Conservation (phyloP, 2,329 filamentous ascomycete species). For the Neonectria faginata region DNA sequence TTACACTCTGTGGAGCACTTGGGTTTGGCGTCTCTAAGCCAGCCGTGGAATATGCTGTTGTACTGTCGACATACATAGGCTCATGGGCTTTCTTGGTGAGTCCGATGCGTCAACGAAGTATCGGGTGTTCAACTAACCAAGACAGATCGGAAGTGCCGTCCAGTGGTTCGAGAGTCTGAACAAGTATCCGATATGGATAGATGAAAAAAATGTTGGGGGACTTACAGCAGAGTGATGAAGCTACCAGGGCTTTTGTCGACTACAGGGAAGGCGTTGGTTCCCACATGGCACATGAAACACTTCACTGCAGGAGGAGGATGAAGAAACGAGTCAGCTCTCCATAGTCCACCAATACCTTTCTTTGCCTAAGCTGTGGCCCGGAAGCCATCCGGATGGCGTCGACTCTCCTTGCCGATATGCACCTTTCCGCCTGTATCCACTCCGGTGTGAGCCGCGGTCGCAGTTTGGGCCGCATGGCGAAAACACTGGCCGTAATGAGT, state of each 20-base stretch:
- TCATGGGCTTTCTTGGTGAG: slow-evolving; percentile 60
- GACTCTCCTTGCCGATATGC: slow-evolving; percentile 5
- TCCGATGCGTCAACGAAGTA: slow-evolving; percentile 5
- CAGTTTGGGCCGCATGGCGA: slow-evolving; percentile 19
- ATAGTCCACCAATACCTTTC: not conserved
- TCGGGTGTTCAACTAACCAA: slow-evolving; percentile 54
- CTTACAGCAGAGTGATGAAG: slow-evolving; percentile 15
- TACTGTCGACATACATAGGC: slow-evolving; percentile 62
- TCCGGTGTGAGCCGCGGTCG: slow-evolving; percentile 17
- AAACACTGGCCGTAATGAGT: slow-evolving; percentile 4
- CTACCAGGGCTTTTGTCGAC: not conserved
- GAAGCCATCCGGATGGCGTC: slow-evolving; percentile 6
- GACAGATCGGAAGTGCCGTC: slow-evolving; percentile 48
- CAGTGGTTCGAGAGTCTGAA: slow-evolving; percentile 44
- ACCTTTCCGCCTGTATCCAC: slow-evolving; percentile 9
- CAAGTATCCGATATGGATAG: slow-evolving; percentile 42
- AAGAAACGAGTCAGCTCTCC: not conserved
- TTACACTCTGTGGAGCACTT: slow-evolving; percentile 70
- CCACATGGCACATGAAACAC: not conserved
- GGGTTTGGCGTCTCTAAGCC: slow-evolving; percentile 59
- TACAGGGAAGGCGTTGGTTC: not conserved
- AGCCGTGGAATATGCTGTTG: slow-evolving; percentile 56
- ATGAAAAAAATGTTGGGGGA: slow-evolving; percentile 26
- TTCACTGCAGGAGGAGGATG: not conserved
- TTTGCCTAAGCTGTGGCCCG: not conserved